phyloP scores from a whole-genome alignment of 306 rosid genomes.

The Quercus dentata region DNA sequence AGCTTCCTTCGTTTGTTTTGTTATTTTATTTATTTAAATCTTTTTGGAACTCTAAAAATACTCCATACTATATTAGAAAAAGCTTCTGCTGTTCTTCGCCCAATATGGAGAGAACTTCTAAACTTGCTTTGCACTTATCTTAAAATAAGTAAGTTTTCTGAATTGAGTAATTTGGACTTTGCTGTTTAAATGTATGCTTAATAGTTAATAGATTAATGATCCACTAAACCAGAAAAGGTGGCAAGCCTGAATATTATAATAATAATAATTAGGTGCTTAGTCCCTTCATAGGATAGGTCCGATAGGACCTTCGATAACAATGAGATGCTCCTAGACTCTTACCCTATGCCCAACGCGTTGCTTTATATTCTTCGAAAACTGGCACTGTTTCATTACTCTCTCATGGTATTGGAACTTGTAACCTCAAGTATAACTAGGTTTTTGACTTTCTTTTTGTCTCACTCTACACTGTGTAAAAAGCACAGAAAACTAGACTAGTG shows the following conservation, averaged over 20 bases:
- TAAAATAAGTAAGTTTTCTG: not conserved
- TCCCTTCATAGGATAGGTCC: not conserved
- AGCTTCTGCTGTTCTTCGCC: not conserved
- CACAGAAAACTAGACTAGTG: no score
- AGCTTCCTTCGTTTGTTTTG: not conserved
- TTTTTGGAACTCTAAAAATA: no score
- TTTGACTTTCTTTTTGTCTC: no score
- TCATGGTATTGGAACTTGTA: no score
- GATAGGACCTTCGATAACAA: not conserved
- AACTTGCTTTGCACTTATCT: conserved; percentile 3
- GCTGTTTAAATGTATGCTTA: not conserved
- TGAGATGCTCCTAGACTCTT: not conserved
- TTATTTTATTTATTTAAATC: no score
- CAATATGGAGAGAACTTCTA: not conserved
- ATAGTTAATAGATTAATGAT: not conserved
- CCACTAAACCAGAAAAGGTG: not conserved
- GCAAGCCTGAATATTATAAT: not conserved
- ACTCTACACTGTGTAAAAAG: no score
- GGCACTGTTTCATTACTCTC: no score
- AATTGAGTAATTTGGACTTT: conserved; percentile 6
- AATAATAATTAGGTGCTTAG: not conserved
- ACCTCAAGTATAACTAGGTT: no score
- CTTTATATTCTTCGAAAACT: no score
- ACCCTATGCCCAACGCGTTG: no score
- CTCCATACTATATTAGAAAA: no score